Evolutionary conservation across 768 basidiomycete species (phyloP), one percentile per base, ranked within the genome.

Genomic region (Kwoniella sp.): DNA sequence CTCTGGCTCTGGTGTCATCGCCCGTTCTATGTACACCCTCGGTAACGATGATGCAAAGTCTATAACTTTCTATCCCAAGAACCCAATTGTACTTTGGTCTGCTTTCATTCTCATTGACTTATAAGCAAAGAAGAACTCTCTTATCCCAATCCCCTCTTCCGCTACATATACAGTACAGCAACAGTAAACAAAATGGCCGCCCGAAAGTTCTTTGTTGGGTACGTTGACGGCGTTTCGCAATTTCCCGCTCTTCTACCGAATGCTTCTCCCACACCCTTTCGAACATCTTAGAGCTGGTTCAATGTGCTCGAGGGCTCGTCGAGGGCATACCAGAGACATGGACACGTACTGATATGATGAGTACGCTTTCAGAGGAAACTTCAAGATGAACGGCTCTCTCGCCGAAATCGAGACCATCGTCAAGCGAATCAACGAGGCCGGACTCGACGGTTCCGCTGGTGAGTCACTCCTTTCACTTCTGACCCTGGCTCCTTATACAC

Each of bases 301-400:
- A n/a, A n/a, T n/a, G n/a, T n/a, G n/a, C n/a, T n/a, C n/a, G n/a
- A n/a, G n/a, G n/a, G n/a, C n/a, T n/a, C n/a, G n/a, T n/a, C n/a
- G n/a, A n/a, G n/a, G n/a, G n/a, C n/a, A n/a, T 34, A 13, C 34
- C 41, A 17, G 20, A 45, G 41, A 45, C 4, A 45, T 11, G 41
- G 17, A 8, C 4, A 17, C 15, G 41, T 45, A 17, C 41, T 45
- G 41, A 45, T 45, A 17, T 11, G 41, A 45, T 45, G 11, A 9
- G 4, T 37, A 25, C 37, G 3, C 15, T 26, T 26, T 91, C 74
- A 95, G 95, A 80, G 83, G 93, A 30, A 97, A 98, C 86, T 97
- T 95, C 87, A 99, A 97, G 85, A 89, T 98, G 89, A 95, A 97
- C 84, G 83, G 84, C 64, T 86, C 88, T 38, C 84, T 84, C 69